Base-by-base conservation (phyloP, 2,329 filamentous ascomycete genomes). In the Ploettnerulaceae sp. region DNA sequence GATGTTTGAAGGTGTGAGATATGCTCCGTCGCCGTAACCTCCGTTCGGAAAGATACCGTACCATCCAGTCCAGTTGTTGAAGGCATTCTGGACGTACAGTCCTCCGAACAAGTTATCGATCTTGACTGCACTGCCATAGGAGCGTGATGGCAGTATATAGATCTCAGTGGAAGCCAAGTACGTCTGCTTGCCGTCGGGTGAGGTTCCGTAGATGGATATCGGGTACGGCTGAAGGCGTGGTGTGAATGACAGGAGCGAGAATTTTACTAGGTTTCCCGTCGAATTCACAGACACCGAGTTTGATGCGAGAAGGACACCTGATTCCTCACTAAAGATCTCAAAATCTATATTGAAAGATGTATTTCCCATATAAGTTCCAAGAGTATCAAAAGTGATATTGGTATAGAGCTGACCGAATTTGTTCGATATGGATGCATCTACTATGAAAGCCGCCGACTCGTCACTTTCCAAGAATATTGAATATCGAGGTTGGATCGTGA, bases 81-180 rank as follows among this genome's bases (percentile, higher is more conserved):
- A 25, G 0, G 46, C 45, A 45, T 69, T 67, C 28, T 67, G 66
- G 0, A 73, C 64, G 4, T 68, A 57, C 17, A 75, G 64, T 5
- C 69, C 71, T 12, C 71, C 71, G 48, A 69, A 64, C 0, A 74
- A 62, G 44, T 67, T 67, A 47, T 75, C 73, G 4, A 75, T 62
- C 49, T 70, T 72, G 4, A 70, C 67, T 4, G 68, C 66, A 47
- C 69, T 73, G 22, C 72, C 71, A 21, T 62, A 62, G 38, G 66
- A 64, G 4, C 65, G 66, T 3, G 69, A 67, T 3, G 72, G 71
- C 0, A 75, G 60, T 25, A 69, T 57, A 43, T 65, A 68, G 5
- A 75, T 44, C 29, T 62, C 49, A 0, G 69, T 67, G 2, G 48
- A 64, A 1, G 64, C 62, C 2, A 55, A 64, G 51, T 65, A 72